phyloP scores from a whole-genome alignment of 2,329 filamentous ascomycete genomes.

The Stemphylium lycopersici region DNA sequence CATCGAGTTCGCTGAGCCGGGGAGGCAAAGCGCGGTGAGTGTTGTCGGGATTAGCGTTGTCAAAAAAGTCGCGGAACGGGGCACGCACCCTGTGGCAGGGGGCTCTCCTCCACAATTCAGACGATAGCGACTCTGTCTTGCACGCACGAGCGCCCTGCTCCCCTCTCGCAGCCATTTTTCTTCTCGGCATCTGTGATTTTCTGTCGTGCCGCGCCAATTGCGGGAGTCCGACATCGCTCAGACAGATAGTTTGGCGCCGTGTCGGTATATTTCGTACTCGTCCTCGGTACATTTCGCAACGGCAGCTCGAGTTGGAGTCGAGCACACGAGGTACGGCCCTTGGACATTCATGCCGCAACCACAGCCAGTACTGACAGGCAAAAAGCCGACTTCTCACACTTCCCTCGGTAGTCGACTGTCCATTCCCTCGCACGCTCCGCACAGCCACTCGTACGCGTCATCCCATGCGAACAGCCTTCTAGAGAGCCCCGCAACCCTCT shows the following conservation, averaged over 20 bases:
- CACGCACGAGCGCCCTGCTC: conserved; percentile 7
- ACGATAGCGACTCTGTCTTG: conserved; percentile 7
- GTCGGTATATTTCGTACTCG: not conserved
- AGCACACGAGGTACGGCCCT: not conserved
- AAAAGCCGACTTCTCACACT: not conserved
- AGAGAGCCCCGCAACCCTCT: conserved; percentile 21
- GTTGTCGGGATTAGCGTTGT: conserved; percentile 18
- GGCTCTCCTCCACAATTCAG: conserved; percentile 14
- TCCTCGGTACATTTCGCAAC: not conserved
- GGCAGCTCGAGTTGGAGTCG: too few species aligned
- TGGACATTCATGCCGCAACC: not conserved
- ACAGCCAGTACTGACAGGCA: conserved; percentile 1
- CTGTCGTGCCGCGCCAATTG: conserved; percentile 21
- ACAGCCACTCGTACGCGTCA: conserved; percentile 32
- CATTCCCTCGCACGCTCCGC: not conserved
- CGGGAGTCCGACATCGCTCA: conserved; percentile 7
- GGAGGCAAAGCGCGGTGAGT: conserved; percentile 24
- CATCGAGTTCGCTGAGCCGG: not conserved
- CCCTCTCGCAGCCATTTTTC: not conserved
- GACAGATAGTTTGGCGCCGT: not conserved
- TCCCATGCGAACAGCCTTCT: conserved; percentile 28
- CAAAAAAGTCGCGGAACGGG: conserved; percentile 26
- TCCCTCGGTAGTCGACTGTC: not conserved
- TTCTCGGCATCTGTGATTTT: not conserved
- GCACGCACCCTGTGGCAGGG: conserved; percentile 22